Percentiles rank a stretch among this genome's conserved stretches.
Evolutionary conservation across 1,139 yeast species (phyloP).

Genomic region (Geotrichum carabidarum): DNA sequence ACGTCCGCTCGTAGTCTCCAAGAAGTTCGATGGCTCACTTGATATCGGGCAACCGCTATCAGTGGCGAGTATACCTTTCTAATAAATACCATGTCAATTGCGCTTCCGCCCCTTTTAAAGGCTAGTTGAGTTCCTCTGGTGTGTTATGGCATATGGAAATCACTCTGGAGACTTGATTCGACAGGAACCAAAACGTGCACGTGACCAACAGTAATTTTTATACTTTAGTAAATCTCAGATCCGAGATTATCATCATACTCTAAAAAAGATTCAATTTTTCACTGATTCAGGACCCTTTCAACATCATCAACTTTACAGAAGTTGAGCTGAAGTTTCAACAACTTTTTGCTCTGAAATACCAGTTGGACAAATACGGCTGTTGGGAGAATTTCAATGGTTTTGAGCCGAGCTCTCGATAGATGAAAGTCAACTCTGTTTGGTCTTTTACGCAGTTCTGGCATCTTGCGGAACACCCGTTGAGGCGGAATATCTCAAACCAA

Average conservation of each 20-base stretch:
- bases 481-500: background rate
- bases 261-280: background rate
- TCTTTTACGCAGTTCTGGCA: background rate
- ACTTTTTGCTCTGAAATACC: background rate
- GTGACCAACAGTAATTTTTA: background rate
- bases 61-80: constrained; percentile 2
- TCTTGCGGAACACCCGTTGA: constrained; percentile 5
- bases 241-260: background rate
- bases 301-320: background rate
- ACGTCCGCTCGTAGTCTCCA: background rate
- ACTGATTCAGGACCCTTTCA: background rate
- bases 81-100: background rate
- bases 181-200: background rate
- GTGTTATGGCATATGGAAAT: background rate
- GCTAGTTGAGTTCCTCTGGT: background rate
- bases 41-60: background rate
- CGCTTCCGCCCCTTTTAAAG: background rate
- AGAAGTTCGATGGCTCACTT: background rate
- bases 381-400: background rate
- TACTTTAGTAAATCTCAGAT: background rate
- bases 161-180: background rate
- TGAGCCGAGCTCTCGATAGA: background rate
- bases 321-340: background rate
- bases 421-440: background rate
- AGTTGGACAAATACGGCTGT: background rate